Evolutionary conservation across 345 rosid genomes (phyloP).

Genomic region (Salix udensis): DNA sequence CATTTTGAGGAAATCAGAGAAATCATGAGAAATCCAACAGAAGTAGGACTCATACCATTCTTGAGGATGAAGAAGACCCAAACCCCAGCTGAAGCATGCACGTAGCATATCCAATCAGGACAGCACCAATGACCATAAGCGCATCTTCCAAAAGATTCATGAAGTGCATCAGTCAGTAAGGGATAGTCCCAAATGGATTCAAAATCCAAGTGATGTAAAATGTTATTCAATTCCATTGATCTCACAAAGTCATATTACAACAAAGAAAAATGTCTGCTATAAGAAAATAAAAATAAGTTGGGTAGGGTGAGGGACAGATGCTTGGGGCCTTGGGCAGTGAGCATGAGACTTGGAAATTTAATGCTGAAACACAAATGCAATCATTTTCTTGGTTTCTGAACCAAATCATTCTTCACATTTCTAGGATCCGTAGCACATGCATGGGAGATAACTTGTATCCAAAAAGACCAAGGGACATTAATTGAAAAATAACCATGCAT

Average conservation of each 20-base stretch:
- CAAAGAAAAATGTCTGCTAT: background rate
- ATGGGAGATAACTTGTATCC: background rate
- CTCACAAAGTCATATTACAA: background rate
- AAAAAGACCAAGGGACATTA: background rate
- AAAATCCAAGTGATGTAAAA: background rate
- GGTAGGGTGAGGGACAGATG: background rate
- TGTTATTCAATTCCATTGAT: background rate
- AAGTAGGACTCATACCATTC: constrained; percentile 37
- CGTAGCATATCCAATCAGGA: constrained; percentile 63
- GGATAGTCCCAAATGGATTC: background rate
- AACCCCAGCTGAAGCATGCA: constrained; percentile 83
- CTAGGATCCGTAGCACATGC: background rate
- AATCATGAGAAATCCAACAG: background rate
- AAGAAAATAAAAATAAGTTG: background rate
- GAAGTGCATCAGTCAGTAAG: background rate
- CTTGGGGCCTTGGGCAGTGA: background rate
- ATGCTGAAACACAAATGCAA: background rate
- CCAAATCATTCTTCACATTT: background rate
- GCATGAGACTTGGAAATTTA: background rate
- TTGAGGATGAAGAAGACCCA: constrained; percentile 51
- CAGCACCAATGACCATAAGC: constrained; percentile 75
- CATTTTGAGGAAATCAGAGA: background rate
- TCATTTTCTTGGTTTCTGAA: background rate
- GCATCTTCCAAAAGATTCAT: constrained; percentile 46
- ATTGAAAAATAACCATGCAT: background rate